A percentile compares a stretch with the other conserved stretches of the same genome.
Conservation (phyloP, 2,329 filamentous ascomycete genomes). For the Microcera coccophila region DNA sequence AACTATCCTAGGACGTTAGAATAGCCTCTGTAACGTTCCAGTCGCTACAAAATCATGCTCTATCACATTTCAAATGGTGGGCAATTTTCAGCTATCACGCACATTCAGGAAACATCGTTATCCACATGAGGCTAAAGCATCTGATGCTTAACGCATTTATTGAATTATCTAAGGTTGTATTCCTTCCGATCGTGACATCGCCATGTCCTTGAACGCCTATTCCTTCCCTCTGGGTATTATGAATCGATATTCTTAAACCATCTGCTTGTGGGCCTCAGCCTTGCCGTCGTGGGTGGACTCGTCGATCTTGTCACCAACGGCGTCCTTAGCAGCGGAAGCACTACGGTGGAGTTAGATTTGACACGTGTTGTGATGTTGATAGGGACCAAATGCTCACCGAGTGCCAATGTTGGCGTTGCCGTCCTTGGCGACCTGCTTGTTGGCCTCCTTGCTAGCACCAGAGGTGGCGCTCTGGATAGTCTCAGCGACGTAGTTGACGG, state of each 20-base stretch:
- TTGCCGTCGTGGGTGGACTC: slow-evolving; percentile 39
- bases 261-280: slow-evolving; percentile 41
- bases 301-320: slow-evolving; percentile 46
- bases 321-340: slow-evolving; percentile 46
- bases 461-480: slow-evolving; percentile 54
- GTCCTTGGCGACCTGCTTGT: slow-evolving; percentile 67
- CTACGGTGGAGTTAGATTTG: slow-evolving; percentile 34
- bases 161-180: slow-evolving; percentile 8
- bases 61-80: too few relatives aligned
- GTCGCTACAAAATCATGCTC: too few relatives aligned
- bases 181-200: slow-evolving; percentile 8
- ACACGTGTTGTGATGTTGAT: not conserved
- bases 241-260: slow-evolving; percentile 13
- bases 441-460: slow-evolving; percentile 63
- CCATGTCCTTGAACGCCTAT: slow-evolving; percentile 10
- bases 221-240: slow-evolving; percentile 4
- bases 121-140: too few relatives aligned
- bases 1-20: too few relatives aligned
- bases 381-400: slow-evolving; percentile 41
- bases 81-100: too few relatives aligned
- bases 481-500: slow-evolving; percentile 67
- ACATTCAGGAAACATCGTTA: too few relatives aligned
- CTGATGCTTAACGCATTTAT: not conserved
- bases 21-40: too few relatives aligned
- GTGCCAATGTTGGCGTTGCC: slow-evolving; percentile 48